Conservation (phyloP, 208 protist genomes). For the Crithidia acanthocephali region DNA sequence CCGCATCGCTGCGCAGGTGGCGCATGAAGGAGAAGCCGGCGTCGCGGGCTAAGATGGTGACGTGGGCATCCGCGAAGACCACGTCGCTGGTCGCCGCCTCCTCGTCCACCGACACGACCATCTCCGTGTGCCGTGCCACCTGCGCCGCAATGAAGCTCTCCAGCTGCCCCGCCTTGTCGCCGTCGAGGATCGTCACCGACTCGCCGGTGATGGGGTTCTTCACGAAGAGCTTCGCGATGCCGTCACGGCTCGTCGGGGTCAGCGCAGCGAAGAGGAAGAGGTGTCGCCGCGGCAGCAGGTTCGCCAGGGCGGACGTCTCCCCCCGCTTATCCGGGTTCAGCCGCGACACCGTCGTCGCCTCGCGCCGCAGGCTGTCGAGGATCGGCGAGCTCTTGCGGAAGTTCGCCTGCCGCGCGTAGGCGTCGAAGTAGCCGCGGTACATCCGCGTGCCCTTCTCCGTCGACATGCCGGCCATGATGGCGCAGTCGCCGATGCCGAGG, state of each 20-base stretch:
- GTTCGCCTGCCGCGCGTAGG: slow-evolving; percentile 81
- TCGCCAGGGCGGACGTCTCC: slow-evolving; percentile 71
- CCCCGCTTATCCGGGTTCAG: slow-evolving; percentile 53
- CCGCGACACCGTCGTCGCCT: slow-evolving; percentile 74
- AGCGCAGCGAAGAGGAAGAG: slow-evolving; percentile 85
- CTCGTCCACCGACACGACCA: slow-evolving; percentile 75
- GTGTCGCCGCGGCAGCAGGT: slow-evolving; percentile 84
- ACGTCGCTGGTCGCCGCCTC: slow-evolving; percentile 43
- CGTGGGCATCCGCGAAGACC: slow-evolving; percentile 77
- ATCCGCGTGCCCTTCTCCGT: slow-evolving; percentile 83
- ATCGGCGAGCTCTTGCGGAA: slow-evolving; percentile 89
- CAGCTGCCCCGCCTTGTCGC: slow-evolving; percentile 53
- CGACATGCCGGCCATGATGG: slow-evolving; percentile 71
- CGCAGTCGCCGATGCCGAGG: slow-evolving; percentile 85
- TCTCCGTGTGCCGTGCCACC: slow-evolving; percentile 77
- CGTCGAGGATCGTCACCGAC: slow-evolving; percentile 71
- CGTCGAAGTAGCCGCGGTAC: slow-evolving; percentile 88
- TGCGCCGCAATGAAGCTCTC: slow-evolving; percentile 73
- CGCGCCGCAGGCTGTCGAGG: slow-evolving; percentile 70
- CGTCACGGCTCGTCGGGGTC: slow-evolving; percentile 37
- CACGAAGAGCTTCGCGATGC: slow-evolving; percentile 83
- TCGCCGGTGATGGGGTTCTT: slow-evolving; percentile 90
- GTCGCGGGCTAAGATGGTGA: slow-evolving; percentile 87
- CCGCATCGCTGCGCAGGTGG: slow-evolving; percentile 51
- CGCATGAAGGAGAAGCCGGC: slow-evolving; percentile 78